These are phyloP conservation scores for Tricholoma flavovirens DNA, from an alignment of 768 basidiomycete genomes.

Conservation along the genomic window DNA sequence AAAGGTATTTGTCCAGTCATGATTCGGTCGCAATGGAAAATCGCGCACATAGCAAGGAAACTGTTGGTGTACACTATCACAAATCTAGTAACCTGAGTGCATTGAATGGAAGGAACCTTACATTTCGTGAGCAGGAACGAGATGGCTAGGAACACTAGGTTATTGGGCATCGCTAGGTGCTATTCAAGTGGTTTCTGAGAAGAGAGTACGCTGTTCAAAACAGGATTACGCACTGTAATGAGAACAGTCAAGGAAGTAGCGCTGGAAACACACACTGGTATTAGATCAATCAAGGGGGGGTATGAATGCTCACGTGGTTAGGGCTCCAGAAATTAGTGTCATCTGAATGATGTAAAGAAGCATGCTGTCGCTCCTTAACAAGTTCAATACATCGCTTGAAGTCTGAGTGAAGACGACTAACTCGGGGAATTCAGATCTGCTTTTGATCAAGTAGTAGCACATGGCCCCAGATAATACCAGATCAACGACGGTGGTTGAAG, in stretches of 20 bases:
- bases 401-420: conserved; percentile 2
- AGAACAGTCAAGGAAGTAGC: conserved; percentile 13
- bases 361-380: conserved; percentile 14
- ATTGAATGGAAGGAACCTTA: conserved; percentile 1
- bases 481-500: conserved; percentile 18
- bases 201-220: not conserved
- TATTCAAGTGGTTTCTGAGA: not conserved
- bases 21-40: not conserved
- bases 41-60: conserved; percentile 24
- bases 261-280: conserved; percentile 1
- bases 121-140: conserved; percentile 17
- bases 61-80: conserved; percentile 26
- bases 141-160: conserved; percentile 16
- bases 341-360: conserved; percentile 15
- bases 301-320: conserved; percentile 13
- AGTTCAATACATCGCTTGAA: not conserved
- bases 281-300: not conserved
- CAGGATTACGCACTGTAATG: conserved; percentile 9
- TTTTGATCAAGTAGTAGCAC: conserved; percentile 20
- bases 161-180: conserved; percentile 14
- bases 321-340: conserved; percentile 15
- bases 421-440: conserved; percentile 16
- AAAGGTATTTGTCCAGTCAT: not conserved
- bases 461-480: conserved; percentile 19
- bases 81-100: not conserved